Conservation (phyloP, 768 basidiomycete genomes). For the Tricholoma sp. region DNA sequence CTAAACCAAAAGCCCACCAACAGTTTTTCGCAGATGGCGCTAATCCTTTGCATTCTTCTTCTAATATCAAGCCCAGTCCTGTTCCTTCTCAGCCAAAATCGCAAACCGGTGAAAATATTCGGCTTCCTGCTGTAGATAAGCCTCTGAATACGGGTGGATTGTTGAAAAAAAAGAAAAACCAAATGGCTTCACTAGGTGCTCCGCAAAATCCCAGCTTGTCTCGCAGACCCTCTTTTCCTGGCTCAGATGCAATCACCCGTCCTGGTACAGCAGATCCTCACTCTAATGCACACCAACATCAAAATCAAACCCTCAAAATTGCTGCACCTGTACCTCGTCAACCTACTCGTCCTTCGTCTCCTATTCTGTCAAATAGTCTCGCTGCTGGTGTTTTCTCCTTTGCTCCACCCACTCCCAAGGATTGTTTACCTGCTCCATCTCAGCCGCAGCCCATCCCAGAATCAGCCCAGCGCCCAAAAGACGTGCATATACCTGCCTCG, state of each 20-base stretch:
- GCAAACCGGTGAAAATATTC: neutral
- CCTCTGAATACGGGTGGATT: slow-evolving; percentile 13
- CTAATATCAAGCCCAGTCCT: neutral
- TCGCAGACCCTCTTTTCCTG: slow-evolving; percentile 4
- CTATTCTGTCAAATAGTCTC: slow-evolving; percentile 13
- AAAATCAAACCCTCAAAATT: slow-evolving; percentile 9
- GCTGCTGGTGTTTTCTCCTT: slow-evolving; percentile 12
- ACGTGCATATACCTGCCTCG: slow-evolving; percentile 17
- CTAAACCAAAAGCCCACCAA: neutral
- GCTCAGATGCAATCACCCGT: slow-evolving; percentile 8
- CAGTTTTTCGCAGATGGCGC: slow-evolving; percentile 7
- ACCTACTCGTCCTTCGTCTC: slow-evolving; percentile 14
- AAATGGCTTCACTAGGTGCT: neutral
- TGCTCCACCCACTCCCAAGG: slow-evolving; percentile 13
- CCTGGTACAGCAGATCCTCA: slow-evolving; percentile 27
- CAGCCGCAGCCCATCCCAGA: neutral
- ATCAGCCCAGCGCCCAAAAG: slow-evolving; percentile 2
- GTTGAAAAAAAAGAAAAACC: slow-evolving; percentile 6
- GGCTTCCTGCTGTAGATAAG: neutral
- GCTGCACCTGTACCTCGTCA: slow-evolving; percentile 21
- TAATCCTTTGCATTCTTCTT: slow-evolving; percentile 10
- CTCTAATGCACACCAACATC: slow-evolving; percentile 1
- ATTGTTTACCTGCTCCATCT: slow-evolving; percentile 7
- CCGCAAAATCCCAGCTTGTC: slow-evolving; percentile 5
- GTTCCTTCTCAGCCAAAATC: neutral